phyloP scores from a whole-genome alignment of 2,329 filamentous ascomycete species.

The Lojkania enalia region DNA sequence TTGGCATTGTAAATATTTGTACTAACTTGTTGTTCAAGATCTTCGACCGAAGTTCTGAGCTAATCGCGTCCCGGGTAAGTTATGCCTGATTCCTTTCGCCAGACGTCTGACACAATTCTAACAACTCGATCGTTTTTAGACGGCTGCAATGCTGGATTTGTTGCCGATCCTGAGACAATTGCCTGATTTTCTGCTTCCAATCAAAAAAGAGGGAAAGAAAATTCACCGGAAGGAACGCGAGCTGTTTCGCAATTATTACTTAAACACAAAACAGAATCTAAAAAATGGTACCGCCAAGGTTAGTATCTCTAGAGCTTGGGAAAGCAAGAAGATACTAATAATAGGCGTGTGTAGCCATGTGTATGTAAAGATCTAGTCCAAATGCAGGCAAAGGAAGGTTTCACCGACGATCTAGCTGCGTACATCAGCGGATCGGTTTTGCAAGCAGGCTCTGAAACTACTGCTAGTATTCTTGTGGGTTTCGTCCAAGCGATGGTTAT shows the following conservation, averaged over 20 bases:
- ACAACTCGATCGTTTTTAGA: too few relatives aligned
- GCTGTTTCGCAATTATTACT: constrained; percentile 13
- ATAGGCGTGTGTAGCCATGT: constrained; percentile 8
- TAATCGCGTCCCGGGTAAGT: too few relatives aligned
- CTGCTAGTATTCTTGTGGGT: constrained; percentile 23
- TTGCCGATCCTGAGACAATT: constrained; percentile 50
- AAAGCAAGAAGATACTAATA: constrained; percentile 1
- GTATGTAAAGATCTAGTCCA: constrained; percentile 15
- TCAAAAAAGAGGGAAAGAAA: constrained; percentile 44
- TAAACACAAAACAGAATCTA: constrained; percentile 12
- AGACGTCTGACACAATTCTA: too few relatives aligned
- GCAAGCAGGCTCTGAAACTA: constrained; percentile 38
- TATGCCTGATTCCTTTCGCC: too few relatives aligned
- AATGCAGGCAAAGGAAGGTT: constrained; percentile 9
- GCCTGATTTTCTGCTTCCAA: constrained; percentile 30
- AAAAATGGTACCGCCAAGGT: constrained; percentile 12
- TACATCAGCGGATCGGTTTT: constrained; percentile 32
- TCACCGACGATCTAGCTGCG: constrained; percentile 16
- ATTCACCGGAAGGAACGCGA: constrained; percentile 48
- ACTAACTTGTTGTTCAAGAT: too few relatives aligned
- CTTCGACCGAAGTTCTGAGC: too few relatives aligned
- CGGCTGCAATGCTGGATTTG: constrained; percentile 48
- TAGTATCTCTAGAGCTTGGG: too few relatives aligned
- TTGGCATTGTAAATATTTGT: constrained; percentile 53
- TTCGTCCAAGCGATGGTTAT: constrained; percentile 33